Evolutionary conservation across 768 basidiomycete species (phyloP).

Genomic region (Favolaschia claudopus): DNA sequence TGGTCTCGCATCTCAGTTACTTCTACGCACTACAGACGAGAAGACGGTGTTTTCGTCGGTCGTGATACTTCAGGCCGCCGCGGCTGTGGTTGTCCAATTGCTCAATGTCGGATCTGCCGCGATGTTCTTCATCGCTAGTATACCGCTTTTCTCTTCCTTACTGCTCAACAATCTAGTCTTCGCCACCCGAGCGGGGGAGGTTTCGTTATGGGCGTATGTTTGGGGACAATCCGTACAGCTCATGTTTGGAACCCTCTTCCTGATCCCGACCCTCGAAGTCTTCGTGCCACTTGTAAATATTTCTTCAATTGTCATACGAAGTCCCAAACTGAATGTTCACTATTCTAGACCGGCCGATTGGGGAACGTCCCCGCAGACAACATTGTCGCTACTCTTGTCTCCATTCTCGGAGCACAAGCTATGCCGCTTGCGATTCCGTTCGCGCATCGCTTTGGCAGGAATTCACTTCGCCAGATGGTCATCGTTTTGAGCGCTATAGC

Average conservation of each 20-base stretch:
- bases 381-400: slow-evolving; percentile 83
- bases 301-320: background rate
- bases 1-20: slow-evolving; percentile 65
- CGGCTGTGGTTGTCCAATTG: slow-evolving; percentile 68
- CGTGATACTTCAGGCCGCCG: slow-evolving; percentile 63
- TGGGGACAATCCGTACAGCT: slow-evolving; percentile 65
- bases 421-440: slow-evolving; percentile 75
- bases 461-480: slow-evolving; percentile 46
- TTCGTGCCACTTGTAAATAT: slow-evolving; percentile 84
- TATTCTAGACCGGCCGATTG: slow-evolving; percentile 77
- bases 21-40: slow-evolving; percentile 64
- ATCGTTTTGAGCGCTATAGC: slow-evolving; percentile 55
- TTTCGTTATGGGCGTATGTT: slow-evolving; percentile 71
- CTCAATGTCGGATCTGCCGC: slow-evolving; percentile 79
- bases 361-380: slow-evolving; percentile 90
- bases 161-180: slow-evolving; percentile 54
- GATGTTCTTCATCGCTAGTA: slow-evolving; percentile 68
- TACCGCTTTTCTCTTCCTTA: slow-evolving; percentile 66
- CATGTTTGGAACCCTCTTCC: slow-evolving; percentile 62
- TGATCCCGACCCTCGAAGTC: slow-evolving; percentile 75
- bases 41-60: slow-evolving; percentile 65
- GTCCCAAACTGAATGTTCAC: background rate
- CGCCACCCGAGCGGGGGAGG: slow-evolving; percentile 36
- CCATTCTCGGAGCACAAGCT: slow-evolving; percentile 61
- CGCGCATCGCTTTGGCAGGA: slow-evolving; percentile 69